phyloP scores from a whole-genome alignment of 805 yeast species.

The Myxozyma kluyveri region DNA sequence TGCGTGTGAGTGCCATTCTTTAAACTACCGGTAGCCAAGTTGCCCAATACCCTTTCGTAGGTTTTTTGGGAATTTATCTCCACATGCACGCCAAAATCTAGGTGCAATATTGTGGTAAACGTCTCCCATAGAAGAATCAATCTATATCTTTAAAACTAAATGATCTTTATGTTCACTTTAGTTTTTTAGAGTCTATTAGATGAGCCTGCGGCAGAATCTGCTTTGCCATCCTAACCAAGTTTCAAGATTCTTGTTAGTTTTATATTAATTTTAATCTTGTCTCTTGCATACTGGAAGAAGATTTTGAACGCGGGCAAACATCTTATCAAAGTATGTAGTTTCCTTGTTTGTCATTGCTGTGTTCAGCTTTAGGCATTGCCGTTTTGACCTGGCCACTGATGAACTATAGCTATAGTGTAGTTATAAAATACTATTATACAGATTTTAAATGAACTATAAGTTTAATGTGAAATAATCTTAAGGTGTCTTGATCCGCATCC shows the following conservation, averaged over 20 bases:
- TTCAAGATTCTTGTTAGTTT: background rate
- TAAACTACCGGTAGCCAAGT: too few species aligned
- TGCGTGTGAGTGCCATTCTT: too few species aligned
- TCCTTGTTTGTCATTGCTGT: too few species aligned
- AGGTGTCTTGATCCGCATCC: too few species aligned
- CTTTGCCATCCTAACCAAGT: too few species aligned
- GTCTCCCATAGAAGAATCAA: conserved; percentile 22
- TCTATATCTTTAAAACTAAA: background rate
- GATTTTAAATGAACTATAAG: too few species aligned
- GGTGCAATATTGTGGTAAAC: conserved; percentile 29
- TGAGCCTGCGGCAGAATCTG: conserved; percentile 24
- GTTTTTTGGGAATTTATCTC: conserved; percentile 29
- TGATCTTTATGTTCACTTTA: conserved; percentile 1
- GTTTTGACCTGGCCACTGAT: too few species aligned
- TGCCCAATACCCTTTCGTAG: too few species aligned
- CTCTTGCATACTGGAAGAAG: background rate
- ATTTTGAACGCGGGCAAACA: conserved; percentile 28
- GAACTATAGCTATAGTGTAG: too few species aligned
- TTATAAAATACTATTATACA: too few species aligned
- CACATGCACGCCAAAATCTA: conserved; percentile 26
- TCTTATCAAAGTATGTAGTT: background rate
- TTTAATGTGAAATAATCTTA: too few species aligned
- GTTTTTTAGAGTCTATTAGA: conserved; percentile 3
- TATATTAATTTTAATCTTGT: background rate
- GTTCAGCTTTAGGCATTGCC: too few species aligned